Evolutionary conservation across 768 basidiomycete genomes (phyloP), one percentile per base, ranked within the genome.

Genomic region (Leccinellum albellum): DNA sequence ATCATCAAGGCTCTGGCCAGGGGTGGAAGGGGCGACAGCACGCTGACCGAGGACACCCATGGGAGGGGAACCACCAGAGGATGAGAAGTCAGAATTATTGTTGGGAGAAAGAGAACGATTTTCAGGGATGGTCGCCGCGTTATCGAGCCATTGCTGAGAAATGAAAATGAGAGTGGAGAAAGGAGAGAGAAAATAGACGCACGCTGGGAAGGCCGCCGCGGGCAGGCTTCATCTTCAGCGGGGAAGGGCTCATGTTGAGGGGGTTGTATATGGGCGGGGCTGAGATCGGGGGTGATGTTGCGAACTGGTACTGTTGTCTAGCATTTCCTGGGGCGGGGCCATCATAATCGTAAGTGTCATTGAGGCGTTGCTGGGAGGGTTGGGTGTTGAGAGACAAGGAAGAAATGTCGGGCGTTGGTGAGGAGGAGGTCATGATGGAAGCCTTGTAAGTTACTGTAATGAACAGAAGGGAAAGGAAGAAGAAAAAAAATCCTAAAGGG

Each of bases 1-100:
- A 74, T 97, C 94, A 65, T 93, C 91, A 44, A 71, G 66, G 57
- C 75, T 81, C 68, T 75, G 78, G 57, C 73, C 75, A 49, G 85
- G 80, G 13, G 83, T 80, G 31, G 76, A 73, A 23, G 84, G 76
- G 40, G 74, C 75, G 20, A 81, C 71, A 57, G 81, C 71, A 56
- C 79, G 71, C 42, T 82, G 73, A 59, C 69, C 74, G 58, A 77
- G 69, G 54, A 73, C 73, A 26, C 73, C 68, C 68, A 76, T 67
- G 61, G 90, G 88, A 46, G 90, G 89, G 33, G 91, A 91, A 59
- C 88, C 89, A 70, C 89, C 89, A 65, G 87, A 83, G 67, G 91
- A 92, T 53, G 91, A 93, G 73, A 94, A 85, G 75, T 94, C 91
- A 14, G 90, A 91, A 69, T 87, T 91, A 71, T 91, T 90, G 68